Percentiles rank a stretch among this genome's conserved stretches.
Conservation (phyloP, 129 eudicot species). For the Tanacetum coccineum region DNA sequence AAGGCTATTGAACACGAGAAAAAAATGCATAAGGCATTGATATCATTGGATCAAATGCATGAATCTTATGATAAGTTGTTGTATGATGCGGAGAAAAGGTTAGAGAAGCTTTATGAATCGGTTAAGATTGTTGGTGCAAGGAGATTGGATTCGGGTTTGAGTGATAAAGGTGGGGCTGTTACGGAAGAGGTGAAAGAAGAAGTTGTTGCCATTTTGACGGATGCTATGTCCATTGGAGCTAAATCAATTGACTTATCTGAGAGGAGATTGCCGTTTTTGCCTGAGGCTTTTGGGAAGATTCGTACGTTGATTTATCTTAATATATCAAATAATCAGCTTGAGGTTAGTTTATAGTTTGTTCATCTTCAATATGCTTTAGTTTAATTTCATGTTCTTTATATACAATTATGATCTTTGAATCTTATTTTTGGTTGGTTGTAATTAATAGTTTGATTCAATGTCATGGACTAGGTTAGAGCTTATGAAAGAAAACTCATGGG, state of each 20-base stretch:
- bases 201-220: slow-evolving; percentile 55
- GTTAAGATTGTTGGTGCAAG: slow-evolving; percentile 37
- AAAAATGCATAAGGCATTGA: slow-evolving; percentile 50
- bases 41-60: slow-evolving; percentile 78
- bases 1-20: slow-evolving; percentile 48
- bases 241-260: slow-evolving; percentile 55
- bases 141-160: not conserved
- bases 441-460: too few relatives aligned
- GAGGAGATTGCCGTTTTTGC: slow-evolving; percentile 56
- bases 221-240: slow-evolving; percentile 43
- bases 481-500: too few relatives aligned
- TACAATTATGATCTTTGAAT: not conserved
- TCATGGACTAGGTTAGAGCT: too few relatives aligned
- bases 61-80: slow-evolving; percentile 67
- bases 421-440: not conserved
- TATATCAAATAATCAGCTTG: slow-evolving; percentile 68
- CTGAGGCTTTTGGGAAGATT: slow-evolving; percentile 79
- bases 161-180: not conserved
- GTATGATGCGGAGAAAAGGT: slow-evolving; percentile 64
- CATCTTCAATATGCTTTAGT: not conserved
- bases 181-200: slow-evolving; percentile 63
- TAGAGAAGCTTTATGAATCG: slow-evolving; percentile 74
- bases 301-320: slow-evolving; percentile 47
- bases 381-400: not conserved
- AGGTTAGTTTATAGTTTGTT: slow-evolving; percentile 38